A percentile compares a stretch with the other conserved stretches of the same genome.
phyloP scores from a whole-genome alignment of 306 rosid genomes.

The Castanea crenata region DNA sequence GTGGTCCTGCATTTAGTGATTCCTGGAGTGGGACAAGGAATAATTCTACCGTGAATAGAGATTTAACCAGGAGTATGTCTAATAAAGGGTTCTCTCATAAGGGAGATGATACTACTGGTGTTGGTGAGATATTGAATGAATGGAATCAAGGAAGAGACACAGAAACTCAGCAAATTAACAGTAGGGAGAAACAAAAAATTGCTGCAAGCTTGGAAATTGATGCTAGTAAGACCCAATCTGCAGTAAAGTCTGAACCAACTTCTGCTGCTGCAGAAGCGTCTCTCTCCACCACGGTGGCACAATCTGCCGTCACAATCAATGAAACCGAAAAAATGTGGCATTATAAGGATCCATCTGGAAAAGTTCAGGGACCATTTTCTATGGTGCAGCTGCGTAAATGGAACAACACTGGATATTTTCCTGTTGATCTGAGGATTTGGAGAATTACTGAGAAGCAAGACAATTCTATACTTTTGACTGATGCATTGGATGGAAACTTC shows the following conservation, averaged over 20 bases:
- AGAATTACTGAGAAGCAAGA: conserved; percentile 58
- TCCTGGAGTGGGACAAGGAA: conserved; percentile 75
- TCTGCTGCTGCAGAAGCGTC: conserved; percentile 38
- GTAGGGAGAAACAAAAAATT: conserved; percentile 67
- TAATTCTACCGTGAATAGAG: conserved; percentile 54
- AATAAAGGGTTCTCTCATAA: conserved; percentile 64
- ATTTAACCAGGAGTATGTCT: conserved; percentile 62
- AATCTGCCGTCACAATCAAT: conserved; percentile 49
- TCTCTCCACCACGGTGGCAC: conserved; percentile 38
- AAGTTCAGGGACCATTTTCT: conserved; percentile 97
- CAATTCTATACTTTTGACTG: conserved; percentile 64
- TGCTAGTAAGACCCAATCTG: conserved; percentile 43
- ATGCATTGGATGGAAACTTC: conserved; percentile 75
- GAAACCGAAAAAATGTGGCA: conserved; percentile 88
- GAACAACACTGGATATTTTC: conserved; percentile 92
- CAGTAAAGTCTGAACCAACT: conserved; percentile 37
- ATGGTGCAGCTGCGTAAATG: conserved; percentile 88
- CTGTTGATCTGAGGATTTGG: conserved; percentile 88
- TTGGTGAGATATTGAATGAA: conserved; percentile 54
- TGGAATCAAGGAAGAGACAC: conserved; percentile 72
- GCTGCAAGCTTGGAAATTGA: conserved; percentile 48
- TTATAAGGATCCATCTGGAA: conserved; percentile 94
- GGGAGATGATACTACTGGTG: conserved; percentile 55
- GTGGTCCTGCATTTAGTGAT: conserved; percentile 59
- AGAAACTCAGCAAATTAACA: conserved; percentile 55